Evolutionary conservation across 2,329 filamentous ascomycete species (phyloP).

Genomic region (Aspergillus neotritici): DNA sequence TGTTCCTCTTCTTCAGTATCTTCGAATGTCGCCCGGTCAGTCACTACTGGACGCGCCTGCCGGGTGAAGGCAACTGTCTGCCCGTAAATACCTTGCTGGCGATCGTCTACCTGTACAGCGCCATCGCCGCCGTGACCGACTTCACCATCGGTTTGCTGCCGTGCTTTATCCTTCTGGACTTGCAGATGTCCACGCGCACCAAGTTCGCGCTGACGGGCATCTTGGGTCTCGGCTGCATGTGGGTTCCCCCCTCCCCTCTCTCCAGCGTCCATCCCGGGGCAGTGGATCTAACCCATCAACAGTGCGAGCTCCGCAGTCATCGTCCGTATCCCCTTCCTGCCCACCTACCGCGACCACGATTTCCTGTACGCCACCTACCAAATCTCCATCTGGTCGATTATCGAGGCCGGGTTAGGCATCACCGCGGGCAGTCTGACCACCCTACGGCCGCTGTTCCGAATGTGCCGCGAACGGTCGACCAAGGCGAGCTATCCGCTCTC

Average conservation of each 20-base stretch:
- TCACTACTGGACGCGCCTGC: constrained; percentile 45
- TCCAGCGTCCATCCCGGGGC: no score
- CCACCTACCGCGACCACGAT: constrained; percentile 14
- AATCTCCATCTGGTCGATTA: constrained; percentile 21
- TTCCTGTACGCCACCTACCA: constrained; percentile 31
- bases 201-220: constrained; percentile 47
- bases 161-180: constrained; percentile 46
- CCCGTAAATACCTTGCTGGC: constrained; percentile 40
- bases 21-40: constrained; percentile 45
- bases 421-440: constrained; percentile 19
- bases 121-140: constrained; percentile 38
- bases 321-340: constrained; percentile 3
- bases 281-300: not conserved
- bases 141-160: constrained; percentile 46
- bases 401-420: constrained; percentile 19
- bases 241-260: constrained; percentile 16
- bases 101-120: constrained; percentile 47
- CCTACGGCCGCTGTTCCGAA: constrained; percentile 36
- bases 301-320: constrained; percentile 3
- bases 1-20: constrained; percentile 43
- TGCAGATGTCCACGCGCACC: constrained; percentile 46
- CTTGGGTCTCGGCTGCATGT: constrained; percentile 47
- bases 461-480: not conserved
- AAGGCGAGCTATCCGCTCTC: no score
- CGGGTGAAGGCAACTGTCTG: constrained; percentile 7